Conservation (phyloP, 768 basidiomycete species). For the Udeniomyces megalosporus region DNA sequence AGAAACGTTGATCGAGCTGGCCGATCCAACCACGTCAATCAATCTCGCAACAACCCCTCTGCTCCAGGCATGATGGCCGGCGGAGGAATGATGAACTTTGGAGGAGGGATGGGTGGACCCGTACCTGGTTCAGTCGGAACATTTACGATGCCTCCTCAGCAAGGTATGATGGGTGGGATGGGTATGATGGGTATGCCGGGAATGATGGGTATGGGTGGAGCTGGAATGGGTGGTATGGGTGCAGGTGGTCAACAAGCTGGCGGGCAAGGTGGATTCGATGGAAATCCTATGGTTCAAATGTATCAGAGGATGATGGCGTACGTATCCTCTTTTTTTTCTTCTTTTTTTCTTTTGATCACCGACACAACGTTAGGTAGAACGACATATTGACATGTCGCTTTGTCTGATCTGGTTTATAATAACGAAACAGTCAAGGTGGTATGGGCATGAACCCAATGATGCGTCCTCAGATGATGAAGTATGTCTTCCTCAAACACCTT, state of each 20-base stretch:
- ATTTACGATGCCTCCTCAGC: background rate
- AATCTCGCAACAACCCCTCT: background rate
- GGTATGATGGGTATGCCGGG: slow-evolving; percentile 1
- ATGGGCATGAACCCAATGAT: slow-evolving; percentile 23
- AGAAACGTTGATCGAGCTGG: too few species aligned
- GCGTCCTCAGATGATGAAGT: slow-evolving; percentile 6
- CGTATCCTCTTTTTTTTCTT: background rate
- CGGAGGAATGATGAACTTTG: slow-evolving; percentile 21
- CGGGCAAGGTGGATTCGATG: slow-evolving; percentile 1
- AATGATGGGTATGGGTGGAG: slow-evolving; percentile 4
- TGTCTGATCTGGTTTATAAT: too few species aligned
- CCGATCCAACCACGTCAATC: slow-evolving; percentile 24
- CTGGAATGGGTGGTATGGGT: slow-evolving; percentile 16
- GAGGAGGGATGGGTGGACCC: slow-evolving; percentile 10
- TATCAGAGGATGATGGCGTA: slow-evolving; percentile 70
- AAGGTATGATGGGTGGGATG: slow-evolving; percentile 15
- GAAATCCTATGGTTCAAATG: slow-evolving; percentile 49
- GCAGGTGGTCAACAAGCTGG: too few species aligned
- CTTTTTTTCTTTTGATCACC: too few species aligned
- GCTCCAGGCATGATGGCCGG: background rate
- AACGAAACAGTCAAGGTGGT: slow-evolving; percentile 41
- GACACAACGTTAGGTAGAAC: too few species aligned
- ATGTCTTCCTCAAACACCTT: background rate
- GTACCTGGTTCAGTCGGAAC: slow-evolving; percentile 3
- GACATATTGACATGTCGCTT: too few species aligned